Percentiles rank a stretch among this genome's conserved stretches.
These are phyloP conservation scores for Rachicladosporium sp. DNA, from an alignment of 2,329 filamentous ascomycete genomes.

Conservation along the genomic window DNA sequence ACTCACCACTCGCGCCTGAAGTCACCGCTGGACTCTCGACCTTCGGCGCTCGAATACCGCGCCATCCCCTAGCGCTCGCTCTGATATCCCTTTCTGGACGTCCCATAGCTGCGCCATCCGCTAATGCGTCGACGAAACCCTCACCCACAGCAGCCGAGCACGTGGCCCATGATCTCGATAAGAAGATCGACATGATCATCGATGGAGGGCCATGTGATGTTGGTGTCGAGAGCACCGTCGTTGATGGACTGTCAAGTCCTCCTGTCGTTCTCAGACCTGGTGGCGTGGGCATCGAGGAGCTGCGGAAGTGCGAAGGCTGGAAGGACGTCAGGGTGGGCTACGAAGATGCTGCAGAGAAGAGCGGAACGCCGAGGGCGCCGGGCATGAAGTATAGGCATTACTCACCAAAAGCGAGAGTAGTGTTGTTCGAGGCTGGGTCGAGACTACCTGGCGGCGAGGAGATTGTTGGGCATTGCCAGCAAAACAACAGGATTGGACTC, in stretches of 20 bases:
- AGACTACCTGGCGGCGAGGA: conserved; percentile 15
- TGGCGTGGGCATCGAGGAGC: conserved; percentile 70
- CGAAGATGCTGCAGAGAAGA: conserved; percentile 57
- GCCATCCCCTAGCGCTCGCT: conserved; percentile 68
- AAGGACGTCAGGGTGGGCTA: conserved; percentile 66
- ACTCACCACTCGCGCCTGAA: conserved; percentile 67
- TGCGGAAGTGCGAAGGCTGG: conserved; percentile 68
- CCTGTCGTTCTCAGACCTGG: conserved; percentile 77
- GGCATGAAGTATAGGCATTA: conserved; percentile 99
- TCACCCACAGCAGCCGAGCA: conserved; percentile 85
- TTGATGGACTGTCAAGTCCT: conserved; percentile 73
- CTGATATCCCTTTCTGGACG: conserved; percentile 69
- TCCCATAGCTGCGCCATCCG: conserved; percentile 82
- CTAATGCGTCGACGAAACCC: conserved; percentile 86
- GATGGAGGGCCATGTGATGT: conserved; percentile 80
- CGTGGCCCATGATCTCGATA: conserved; percentile 71
- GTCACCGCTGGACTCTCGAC: conserved; percentile 76
- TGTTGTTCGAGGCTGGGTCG: conserved; percentile 49
- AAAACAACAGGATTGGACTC: conserved; percentile 27
- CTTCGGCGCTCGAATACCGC: conserved; percentile 84
- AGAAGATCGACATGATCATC: conserved; percentile 72
- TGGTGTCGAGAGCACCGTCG: conserved; percentile 92
- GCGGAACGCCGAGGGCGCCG: conserved; percentile 63
- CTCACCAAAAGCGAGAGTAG: conserved; percentile 73
- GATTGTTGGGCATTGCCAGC: too few relatives aligned